Percentiles rank a stretch among this genome's conserved stretches.
Conservation (phyloP, 202 grass and related monocot genomes). For the Dendrocalamus latiflorus region DNA sequence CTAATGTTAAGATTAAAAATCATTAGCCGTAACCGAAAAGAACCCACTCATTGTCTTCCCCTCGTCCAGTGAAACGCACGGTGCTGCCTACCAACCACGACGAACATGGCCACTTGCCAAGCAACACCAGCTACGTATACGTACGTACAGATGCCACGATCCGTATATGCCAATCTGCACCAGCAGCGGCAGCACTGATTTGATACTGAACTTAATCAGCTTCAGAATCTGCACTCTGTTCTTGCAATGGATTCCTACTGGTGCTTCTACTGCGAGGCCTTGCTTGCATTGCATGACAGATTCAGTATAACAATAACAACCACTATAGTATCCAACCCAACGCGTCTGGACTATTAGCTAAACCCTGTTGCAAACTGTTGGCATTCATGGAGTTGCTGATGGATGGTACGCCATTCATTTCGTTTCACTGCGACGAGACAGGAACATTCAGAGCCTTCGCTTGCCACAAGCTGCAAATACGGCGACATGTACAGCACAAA, state of each 20-base stretch:
- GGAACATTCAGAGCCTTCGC: conserved; percentile 3
- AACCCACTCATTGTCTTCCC: too few species aligned
- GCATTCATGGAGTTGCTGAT: background rate
- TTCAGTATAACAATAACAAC: background rate
- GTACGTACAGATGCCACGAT: background rate
- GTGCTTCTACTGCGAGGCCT: background rate
- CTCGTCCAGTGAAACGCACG: background rate
- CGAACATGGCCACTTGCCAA: background rate
- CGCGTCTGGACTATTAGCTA: too few species aligned
- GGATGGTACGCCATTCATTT: background rate
- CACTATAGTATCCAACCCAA: too few species aligned
- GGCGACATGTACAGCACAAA: background rate
- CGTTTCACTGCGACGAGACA: background rate
- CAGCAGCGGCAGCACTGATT: background rate
- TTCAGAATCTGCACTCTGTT: background rate
- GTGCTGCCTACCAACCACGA: background rate
- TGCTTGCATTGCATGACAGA: background rate
- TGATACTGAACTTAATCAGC: background rate
- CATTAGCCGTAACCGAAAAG: too few species aligned
- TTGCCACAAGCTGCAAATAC: background rate
- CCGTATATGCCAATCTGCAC: background rate
- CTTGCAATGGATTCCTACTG: background rate
- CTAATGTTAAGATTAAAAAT: too few species aligned
- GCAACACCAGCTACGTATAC: background rate
- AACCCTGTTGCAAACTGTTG: too few species aligned